Evolutionary conservation across 2,329 filamentous ascomycete genomes (phyloP).

Genomic region (Talaromyces piceae): DNA sequence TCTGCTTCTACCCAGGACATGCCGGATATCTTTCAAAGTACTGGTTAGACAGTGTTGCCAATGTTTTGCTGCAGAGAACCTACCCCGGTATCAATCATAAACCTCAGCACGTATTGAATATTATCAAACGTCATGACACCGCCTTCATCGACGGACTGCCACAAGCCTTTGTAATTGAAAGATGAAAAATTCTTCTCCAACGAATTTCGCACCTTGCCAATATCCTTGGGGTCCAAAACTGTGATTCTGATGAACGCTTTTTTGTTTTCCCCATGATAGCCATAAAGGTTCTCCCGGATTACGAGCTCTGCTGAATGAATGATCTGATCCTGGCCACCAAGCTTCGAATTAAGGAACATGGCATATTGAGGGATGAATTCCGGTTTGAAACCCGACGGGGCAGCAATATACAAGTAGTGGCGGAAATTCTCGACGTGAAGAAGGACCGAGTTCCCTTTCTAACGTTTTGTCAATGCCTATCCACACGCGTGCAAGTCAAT

Average conservation of each 20-base stretch:
- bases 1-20: slow-evolving; percentile 97
- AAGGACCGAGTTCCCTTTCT: slow-evolving; percentile 77
- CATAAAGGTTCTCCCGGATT: slow-evolving; percentile 84
- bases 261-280: slow-evolving; percentile 87
- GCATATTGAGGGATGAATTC: slow-evolving; percentile 73
- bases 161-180: slow-evolving; percentile 86
- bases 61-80: slow-evolving; percentile 12
- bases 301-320: slow-evolving; percentile 77
- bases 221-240: slow-evolving; percentile 79
- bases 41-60: slow-evolving; percentile 4
- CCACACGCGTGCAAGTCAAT: background rate
- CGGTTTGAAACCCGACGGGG: slow-evolving; percentile 71
- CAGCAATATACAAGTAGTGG: slow-evolving; percentile 91
- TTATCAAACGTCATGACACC: slow-evolving; percentile 83
- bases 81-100: slow-evolving; percentile 95
- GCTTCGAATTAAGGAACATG: slow-evolving; percentile 67
- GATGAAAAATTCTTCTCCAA: slow-evolving; percentile 60
- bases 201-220: slow-evolving; percentile 64
- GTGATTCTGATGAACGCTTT: slow-evolving; percentile 91
- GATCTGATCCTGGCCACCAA: slow-evolving; percentile 64
- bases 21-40: slow-evolving; percentile 58
- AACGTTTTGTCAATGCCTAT: background rate
- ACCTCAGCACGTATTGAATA: slow-evolving; percentile 87
- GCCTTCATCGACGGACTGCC: slow-evolving; percentile 62
- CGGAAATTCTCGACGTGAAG: slow-evolving; percentile 93